Base-by-base conservation (phyloP, 148 eudicot genomes). In the Dysphania ambrosioides region DNA sequence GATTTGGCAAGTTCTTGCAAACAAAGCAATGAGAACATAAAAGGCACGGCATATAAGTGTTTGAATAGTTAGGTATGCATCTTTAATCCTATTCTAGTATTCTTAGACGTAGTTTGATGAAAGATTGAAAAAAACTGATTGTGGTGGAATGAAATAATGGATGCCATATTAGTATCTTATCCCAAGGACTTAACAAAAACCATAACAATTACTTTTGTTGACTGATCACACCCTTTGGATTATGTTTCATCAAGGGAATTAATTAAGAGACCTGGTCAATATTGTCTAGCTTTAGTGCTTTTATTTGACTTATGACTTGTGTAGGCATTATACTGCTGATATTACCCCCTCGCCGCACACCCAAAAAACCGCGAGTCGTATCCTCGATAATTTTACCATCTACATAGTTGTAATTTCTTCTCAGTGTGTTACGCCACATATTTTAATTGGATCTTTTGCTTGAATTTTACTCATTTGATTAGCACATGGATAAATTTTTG, bases 201-300 rank as follows among this genome's bases (percentile, higher is more conserved):
- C 41, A 66, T 41, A 55, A 51, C 70, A 19, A 62, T 75, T 41
- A 70, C 75, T 75, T 75, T 70, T 63, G 78, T 79, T 80, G 82
- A 80, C 82, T 64, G 71, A 74, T 40, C 6, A 65, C 6, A 16
- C 10, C 70, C 30, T 73, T 47, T 47, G 16, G 53, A 47, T 47
- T 60, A 66, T 44, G 74, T 68, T 59, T 69, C 31, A 63, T 69
- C 63, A 26, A 51, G 74, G 73, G 53, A 74, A 74, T 67, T 40
- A 34, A 47, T 15, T 10, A 44, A 44, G 18, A 47, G 82, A 63
- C 75, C 71, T 47, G 42, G 75, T 75, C 75, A 71, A 79, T 75
- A 73, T 76, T 79, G 68, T 74, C 31, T 80, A 72, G 66, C 73
- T 53, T 42, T 71, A 31, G 72, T 62, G 72, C 63, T 18, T 34